These are phyloP conservation scores for Penicillium parvum DNA, from an alignment of 495 filamentous ascomycete genomes.

Conservation along the genomic window DNA sequence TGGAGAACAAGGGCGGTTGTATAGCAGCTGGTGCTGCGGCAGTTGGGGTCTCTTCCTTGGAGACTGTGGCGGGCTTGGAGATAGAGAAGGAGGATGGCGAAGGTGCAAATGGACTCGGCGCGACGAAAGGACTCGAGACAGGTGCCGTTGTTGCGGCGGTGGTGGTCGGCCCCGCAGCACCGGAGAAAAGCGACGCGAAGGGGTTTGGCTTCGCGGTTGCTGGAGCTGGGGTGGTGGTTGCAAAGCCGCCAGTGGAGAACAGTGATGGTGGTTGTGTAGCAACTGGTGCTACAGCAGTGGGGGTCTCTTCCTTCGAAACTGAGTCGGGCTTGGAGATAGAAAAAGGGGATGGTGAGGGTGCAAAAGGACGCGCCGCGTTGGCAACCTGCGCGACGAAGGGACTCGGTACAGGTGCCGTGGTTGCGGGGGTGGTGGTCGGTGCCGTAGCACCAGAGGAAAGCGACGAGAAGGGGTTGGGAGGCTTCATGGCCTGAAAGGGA, in stretches of 20 bases:
- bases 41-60: slow-evolving; percentile 1
- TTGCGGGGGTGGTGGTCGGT: too few relatives aligned
- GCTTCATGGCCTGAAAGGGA: not conserved
- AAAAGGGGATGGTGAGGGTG: slow-evolving; percentile 4
- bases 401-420: too few relatives aligned
- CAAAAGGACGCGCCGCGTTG: too few relatives aligned
- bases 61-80: not conserved
- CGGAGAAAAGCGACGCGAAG: not conserved
- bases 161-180: too few relatives aligned
- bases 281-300: not conserved
- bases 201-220: not conserved
- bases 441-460: not conserved
- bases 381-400: too few relatives aligned
- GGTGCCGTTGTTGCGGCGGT: too few relatives aligned
- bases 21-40: not conserved
- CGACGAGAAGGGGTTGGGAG: slow-evolving; percentile 12
- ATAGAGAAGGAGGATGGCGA: slow-evolving; percentile 6
- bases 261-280: not conserved
- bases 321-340: not conserved
- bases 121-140: too few relatives aligned
- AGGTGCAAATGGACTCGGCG: too few relatives aligned
- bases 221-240: not conserved
- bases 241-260: not conserved
- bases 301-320: not conserved
- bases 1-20: not conserved